Percentiles rank a stretch among this genome's conserved stretches.
Conservation (phyloP, 2,329 filamentous ascomycete species). For the Lachnellula cervina region DNA sequence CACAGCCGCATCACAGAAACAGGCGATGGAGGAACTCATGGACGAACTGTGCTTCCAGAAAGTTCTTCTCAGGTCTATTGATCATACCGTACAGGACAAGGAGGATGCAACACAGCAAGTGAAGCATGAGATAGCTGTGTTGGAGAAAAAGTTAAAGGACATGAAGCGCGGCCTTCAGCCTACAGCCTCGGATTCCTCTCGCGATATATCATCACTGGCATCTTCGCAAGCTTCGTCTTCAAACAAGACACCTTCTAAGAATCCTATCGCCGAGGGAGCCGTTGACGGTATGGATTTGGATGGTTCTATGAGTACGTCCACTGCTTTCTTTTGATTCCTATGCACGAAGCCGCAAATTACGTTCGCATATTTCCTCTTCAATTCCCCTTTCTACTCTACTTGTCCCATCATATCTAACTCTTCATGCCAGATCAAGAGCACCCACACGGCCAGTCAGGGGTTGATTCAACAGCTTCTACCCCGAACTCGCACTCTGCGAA, state of each 20-base stretch:
- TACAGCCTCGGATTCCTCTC: conserved; percentile 2
- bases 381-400: background rate
- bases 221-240: background rate
- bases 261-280: background rate
- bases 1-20: background rate
- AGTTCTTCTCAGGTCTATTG: conserved; percentile 41
- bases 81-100: conserved; percentile 24
- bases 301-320: background rate
- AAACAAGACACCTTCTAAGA: background rate
- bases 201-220: background rate
- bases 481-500: conserved; percentile 20
- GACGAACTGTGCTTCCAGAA: conserved; percentile 41
- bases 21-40: conserved; percentile 27
- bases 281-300: background rate
- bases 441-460: background rate
- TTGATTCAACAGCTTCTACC: conserved; percentile 21
- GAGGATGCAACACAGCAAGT: conserved; percentile 25
- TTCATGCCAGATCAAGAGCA: conserved; percentile 7
- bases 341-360: background rate
- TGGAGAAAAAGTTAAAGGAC: conserved; percentile 28
- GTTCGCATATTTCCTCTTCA: background rate
- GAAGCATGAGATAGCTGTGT: conserved; percentile 27
- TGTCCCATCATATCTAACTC: conserved; percentile 5
- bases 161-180: conserved; percentile 8
- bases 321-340: background rate